phyloP scores from a whole-genome alignment of 345 rosid genomes.

The Erodium maritimum region DNA sequence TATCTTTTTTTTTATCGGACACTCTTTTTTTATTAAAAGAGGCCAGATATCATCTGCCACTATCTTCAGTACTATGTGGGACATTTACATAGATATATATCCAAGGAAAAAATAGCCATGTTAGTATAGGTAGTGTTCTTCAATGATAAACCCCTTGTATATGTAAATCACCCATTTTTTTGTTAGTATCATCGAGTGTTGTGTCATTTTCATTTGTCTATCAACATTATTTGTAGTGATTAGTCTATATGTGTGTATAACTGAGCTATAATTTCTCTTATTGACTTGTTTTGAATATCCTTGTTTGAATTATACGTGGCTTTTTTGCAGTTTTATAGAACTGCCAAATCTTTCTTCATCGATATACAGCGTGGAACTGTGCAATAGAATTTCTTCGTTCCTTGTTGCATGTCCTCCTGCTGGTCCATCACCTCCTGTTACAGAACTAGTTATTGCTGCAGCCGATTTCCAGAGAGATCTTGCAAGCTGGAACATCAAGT shows the following conservation, averaged over 20 bases:
- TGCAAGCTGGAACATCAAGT: slow-evolving; percentile 76
- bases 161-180: no score
- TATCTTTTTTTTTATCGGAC: no score
- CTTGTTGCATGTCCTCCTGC: slow-evolving; percentile 92
- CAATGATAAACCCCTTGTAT: no score
- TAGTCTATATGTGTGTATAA: background rate
- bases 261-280: background rate
- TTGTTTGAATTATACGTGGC: background rate
- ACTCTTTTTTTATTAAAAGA: no score
- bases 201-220: background rate
- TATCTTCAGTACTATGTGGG: background rate
- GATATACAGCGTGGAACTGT: slow-evolving; percentile 84
- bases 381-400: slow-evolving; percentile 72
- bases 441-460: slow-evolving; percentile 86
- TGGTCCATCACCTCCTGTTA: slow-evolving; percentile 81
- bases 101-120: background rate
- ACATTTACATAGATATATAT: background rate
- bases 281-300: background rate
- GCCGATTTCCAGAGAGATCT: slow-evolving; percentile 95
- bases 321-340: slow-evolving; percentile 64
- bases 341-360: slow-evolving; percentile 84
- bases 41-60: background rate
- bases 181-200: background rate
- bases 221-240: background rate
- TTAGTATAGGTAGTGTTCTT: no score